Evolutionary conservation across 768 basidiomycete species (phyloP).

Genomic region (Candolleomyces efflorescens): DNA sequence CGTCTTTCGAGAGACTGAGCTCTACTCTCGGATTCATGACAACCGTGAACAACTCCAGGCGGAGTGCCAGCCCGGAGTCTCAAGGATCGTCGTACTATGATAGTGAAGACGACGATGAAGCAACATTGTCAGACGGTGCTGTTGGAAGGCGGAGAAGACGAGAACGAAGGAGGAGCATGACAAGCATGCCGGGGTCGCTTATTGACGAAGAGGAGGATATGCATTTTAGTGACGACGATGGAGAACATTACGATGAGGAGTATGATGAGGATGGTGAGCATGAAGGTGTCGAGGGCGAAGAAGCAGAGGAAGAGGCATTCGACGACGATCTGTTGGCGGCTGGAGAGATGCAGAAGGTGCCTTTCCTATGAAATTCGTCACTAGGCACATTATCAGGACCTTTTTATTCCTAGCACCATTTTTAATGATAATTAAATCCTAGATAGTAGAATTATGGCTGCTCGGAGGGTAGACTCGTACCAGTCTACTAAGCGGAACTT

Average conservation of each 20-base stretch:
- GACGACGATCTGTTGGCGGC: slow-evolving; percentile 78
- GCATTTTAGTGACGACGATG: slow-evolving; percentile 52
- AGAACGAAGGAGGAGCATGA: slow-evolving; percentile 58
- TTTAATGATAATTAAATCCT: too few species aligned
- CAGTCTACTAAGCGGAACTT: too few species aligned
- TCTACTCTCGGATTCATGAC: slow-evolving; percentile 49
- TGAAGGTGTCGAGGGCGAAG: slow-evolving; percentile 18
- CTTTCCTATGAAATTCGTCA: slow-evolving; percentile 47
- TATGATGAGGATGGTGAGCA: slow-evolving; percentile 29
- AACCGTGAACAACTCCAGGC: slow-evolving; percentile 30
- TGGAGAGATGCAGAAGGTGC: slow-evolving; percentile 80
- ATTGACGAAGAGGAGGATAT: slow-evolving; percentile 40
- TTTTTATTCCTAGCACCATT: too few species aligned
- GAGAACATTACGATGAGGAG: slow-evolving; percentile 35
- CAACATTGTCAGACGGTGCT: slow-evolving; percentile 34
- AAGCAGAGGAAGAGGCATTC: slow-evolving; percentile 53
- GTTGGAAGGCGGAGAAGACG: slow-evolving; percentile 26
- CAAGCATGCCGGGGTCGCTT: slow-evolving; percentile 85
- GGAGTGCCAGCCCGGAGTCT: slow-evolving; percentile 54
- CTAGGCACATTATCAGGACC: not conserved
- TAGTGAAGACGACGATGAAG: slow-evolving; percentile 41
- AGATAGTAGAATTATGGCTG: too few species aligned
- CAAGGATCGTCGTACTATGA: slow-evolving; percentile 47
- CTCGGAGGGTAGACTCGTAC: too few species aligned
- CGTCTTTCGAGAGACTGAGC: slow-evolving; percentile 71